Evolutionary conservation across 257 asterid species (phyloP).

Genomic region (Leonotis leonurus): DNA sequence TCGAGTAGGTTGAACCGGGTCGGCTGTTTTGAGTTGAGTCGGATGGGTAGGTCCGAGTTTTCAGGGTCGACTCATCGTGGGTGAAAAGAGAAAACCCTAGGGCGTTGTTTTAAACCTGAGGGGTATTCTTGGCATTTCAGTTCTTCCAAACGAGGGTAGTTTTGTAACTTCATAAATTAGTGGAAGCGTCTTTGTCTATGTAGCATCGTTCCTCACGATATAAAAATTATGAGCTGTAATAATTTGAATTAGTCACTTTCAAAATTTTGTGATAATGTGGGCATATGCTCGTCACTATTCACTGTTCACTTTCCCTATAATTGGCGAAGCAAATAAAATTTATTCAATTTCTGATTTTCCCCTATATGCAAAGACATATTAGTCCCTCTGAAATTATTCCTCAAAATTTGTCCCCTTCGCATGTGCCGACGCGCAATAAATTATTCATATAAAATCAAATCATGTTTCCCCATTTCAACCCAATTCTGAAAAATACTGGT

Average conservation of each 20-base stretch:
- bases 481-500: conserved; percentile 6
- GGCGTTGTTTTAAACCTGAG: not conserved
- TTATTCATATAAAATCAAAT: not conserved
- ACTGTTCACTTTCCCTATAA: not conserved
- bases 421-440: not conserved
- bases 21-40: conserved; percentile 23
- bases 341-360: not conserved
- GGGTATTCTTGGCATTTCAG: conserved; percentile 16
- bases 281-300: conserved; percentile 20
- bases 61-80: conserved; percentile 2
- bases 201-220: conserved; percentile 19
- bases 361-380: conserved; percentile 4
- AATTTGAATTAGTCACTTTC: conserved; percentile 21
- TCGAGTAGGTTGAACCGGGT: conserved; percentile 8
- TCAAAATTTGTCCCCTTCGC: conserved; percentile 1
- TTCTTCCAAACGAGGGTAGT: conserved; percentile 13
- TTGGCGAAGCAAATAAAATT: conserved; percentile 5
- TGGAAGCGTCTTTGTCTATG: conserved; percentile 20
- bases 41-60: conserved; percentile 18
- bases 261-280: conserved; percentile 16
- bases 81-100: conserved; percentile 37
- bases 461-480: not conserved
- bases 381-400: conserved; percentile 16
- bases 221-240: conserved; percentile 47
- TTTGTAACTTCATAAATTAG: conserved; percentile 8